phyloP scores from a whole-genome alignment of 2,329 filamentous ascomycete species.

The Gaeumannomyces sp. region DNA sequence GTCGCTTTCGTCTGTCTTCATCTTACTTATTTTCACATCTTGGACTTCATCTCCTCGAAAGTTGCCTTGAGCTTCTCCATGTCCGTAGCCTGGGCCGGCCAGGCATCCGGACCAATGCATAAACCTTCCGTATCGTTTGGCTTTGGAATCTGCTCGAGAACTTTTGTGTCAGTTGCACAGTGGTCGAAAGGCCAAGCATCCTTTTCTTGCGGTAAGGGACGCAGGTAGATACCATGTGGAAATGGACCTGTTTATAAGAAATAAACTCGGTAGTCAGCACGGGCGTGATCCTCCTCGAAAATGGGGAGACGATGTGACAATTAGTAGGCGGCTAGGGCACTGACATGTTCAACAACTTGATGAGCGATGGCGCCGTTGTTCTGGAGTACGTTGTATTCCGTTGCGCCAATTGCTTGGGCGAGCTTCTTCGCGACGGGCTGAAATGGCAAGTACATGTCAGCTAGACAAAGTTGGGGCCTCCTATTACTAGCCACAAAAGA shows the following conservation, averaged over 20 bases:
- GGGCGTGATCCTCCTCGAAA: neutral
- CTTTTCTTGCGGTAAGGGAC: no score
- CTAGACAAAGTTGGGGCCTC: no score
- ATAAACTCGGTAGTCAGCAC: neutral
- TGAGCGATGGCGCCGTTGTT: conserved; percentile 93
- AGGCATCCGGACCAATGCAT: conserved; percentile 49
- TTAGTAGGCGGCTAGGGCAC: conserved; percentile 22
- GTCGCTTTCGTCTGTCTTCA: neutral
- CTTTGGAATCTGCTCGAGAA: conserved; percentile 73
- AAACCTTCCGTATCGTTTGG: conserved; percentile 78
- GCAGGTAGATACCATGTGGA: conserved; percentile 68
- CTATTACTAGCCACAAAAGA: neutral
- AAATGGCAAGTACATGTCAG: neutral
- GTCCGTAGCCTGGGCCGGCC: conserved; percentile 70
- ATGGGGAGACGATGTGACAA: neutral
- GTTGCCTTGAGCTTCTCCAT: conserved; percentile 79
- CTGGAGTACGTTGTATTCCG: conserved; percentile 89
- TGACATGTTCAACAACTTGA: conserved; percentile 86
- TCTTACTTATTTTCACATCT: conserved; percentile 54
- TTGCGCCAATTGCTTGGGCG: conserved; percentile 65
- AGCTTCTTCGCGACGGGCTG: conserved; percentile 82
- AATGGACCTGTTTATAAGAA: conserved; percentile 61
- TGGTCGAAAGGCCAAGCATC: neutral
- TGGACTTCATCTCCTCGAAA: conserved; percentile 78
- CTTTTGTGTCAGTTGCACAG: neutral